phyloP scores from a whole-genome alignment of 1,284 basidiomycete species.

The Pseudozyma sp. region DNA sequence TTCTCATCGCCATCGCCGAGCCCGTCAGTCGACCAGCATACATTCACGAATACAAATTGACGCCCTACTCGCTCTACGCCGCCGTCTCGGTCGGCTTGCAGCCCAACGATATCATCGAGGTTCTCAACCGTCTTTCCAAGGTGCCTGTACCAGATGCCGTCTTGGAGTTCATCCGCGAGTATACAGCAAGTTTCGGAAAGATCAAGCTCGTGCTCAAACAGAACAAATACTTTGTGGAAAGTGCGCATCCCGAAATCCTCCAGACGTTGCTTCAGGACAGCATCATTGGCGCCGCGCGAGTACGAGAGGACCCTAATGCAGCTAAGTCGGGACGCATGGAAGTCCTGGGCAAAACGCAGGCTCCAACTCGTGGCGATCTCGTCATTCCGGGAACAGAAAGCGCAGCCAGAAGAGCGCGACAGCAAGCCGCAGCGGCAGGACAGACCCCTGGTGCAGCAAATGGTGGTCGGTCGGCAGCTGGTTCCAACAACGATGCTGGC shows the following conservation, averaged over 20 bases:
- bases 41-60: conserved; percentile 99
- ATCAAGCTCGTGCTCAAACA: conserved; percentile 69
- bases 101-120: conserved; percentile 98
- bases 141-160: conserved; percentile 65
- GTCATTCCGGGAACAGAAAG: conserved; percentile 63
- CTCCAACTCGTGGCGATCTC: conserved; percentile 60
- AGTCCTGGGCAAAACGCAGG: conserved; percentile 53
- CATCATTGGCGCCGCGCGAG: conserved; percentile 60
- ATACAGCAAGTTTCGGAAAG: conserved; percentile 67
- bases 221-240: conserved; percentile 69
- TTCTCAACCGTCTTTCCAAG: conserved; percentile 71
- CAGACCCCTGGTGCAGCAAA: conserved; percentile 18
- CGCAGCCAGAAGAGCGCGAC: conserved; percentile 47
- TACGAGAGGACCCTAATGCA: conserved; percentile 52
- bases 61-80: conserved; percentile 96
- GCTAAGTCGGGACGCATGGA: conserved; percentile 46
- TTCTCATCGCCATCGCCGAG: conserved; percentile 96
- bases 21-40: conserved; percentile 97
- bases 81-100: conserved; percentile 98
- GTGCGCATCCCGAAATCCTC: conserved; percentile 65
- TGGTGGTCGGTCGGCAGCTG: conserved; percentile 9
- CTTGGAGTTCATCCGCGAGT: conserved; percentile 65
- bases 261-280: conserved; percentile 65
- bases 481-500: conserved; percentile 20
- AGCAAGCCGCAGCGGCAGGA: conserved; percentile 38